Evolutionary conservation across 495 filamentous ascomycete genomes (phyloP).

Genomic region (Aspergillus saccharolyticus): DNA sequence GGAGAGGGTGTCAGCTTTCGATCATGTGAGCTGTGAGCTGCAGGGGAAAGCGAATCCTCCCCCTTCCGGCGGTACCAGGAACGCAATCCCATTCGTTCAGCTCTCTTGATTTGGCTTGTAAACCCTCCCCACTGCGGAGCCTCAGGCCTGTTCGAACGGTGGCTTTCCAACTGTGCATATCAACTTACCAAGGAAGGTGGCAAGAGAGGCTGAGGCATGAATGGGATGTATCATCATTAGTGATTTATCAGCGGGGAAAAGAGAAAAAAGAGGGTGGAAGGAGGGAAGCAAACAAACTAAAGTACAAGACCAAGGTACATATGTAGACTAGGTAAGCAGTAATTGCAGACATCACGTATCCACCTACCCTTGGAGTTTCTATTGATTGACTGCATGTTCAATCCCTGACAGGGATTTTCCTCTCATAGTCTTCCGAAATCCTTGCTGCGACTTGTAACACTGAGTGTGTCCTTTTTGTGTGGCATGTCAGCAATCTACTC

Average conservation of each 20-base stretch:
- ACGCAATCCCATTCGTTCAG: constrained; percentile 13
- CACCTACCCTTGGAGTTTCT: not conserved
- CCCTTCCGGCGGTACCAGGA: constrained; percentile 15
- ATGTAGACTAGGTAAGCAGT: not conserved
- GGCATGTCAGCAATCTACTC: not conserved
- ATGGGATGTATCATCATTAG: not conserved
- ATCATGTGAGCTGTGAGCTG: constrained; percentile 41
- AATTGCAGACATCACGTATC: not conserved
- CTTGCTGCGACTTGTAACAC: not conserved
- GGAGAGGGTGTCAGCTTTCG: not conserved
- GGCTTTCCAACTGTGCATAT: not conserved
- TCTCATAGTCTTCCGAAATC: not conserved
- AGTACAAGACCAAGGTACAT: no score
- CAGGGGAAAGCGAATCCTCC: constrained; percentile 11
- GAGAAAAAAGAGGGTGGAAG: not conserved
- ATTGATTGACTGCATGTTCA: not conserved
- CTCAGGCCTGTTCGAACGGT: constrained; percentile 3
- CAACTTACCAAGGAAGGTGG: constrained; percentile 1
- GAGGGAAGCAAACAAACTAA: not conserved
- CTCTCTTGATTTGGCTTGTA: not conserved
- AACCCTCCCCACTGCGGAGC: constrained; percentile 10
- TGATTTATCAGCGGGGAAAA: not conserved
- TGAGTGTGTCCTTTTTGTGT: not conserved
- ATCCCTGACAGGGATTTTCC: not conserved
- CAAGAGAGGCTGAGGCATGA: not conserved